Conservation (phyloP, 1,284 basidiomycete species). For the Malassezia sympodialis region DNA sequence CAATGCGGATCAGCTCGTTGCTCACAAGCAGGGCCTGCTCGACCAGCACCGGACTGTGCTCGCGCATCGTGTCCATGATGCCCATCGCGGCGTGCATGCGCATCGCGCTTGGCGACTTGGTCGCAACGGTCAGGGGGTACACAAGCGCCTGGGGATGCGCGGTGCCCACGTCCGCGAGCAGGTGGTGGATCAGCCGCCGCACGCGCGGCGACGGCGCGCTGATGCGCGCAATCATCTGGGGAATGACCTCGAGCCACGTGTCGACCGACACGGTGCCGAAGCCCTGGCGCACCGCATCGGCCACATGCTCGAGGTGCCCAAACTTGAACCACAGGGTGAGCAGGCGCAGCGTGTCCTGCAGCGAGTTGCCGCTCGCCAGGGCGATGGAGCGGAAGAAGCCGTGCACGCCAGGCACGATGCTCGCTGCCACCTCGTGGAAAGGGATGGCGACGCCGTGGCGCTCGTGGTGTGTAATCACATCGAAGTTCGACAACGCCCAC, state of each 20-base stretch:
- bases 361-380: slow-evolving; percentile 70
- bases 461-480: slow-evolving; percentile 59
- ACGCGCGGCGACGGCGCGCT: slow-evolving; percentile 85
- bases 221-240: slow-evolving; percentile 97
- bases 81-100: slow-evolving; percentile 72
- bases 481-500: slow-evolving; percentile 93
- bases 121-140: slow-evolving; percentile 94
- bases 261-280: slow-evolving; percentile 86
- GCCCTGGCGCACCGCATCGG: slow-evolving; percentile 75
- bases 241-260: slow-evolving; percentile 97
- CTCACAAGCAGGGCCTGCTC: slow-evolving; percentile 86
- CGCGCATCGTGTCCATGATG: slow-evolving; percentile 88
- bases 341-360: slow-evolving; percentile 88
- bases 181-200: slow-evolving; percentile 74
- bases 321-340: slow-evolving; percentile 98
- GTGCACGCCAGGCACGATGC: slow-evolving; percentile 89
- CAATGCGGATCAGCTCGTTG: slow-evolving; percentile 89
- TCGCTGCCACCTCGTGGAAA: slow-evolving; percentile 63
- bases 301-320: slow-evolving; percentile 81
- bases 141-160: slow-evolving; percentile 96
- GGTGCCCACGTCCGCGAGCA: slow-evolving; percentile 85
- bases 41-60: slow-evolving; percentile 79
- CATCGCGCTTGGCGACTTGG: slow-evolving; percentile 78
- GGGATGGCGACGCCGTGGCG: slow-evolving; percentile 59
- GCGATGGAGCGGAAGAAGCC: slow-evolving; percentile 91